phyloP scores from a whole-genome alignment of 805 yeast genomes.

The Saccharomycopsis oosterbeekiorum region DNA sequence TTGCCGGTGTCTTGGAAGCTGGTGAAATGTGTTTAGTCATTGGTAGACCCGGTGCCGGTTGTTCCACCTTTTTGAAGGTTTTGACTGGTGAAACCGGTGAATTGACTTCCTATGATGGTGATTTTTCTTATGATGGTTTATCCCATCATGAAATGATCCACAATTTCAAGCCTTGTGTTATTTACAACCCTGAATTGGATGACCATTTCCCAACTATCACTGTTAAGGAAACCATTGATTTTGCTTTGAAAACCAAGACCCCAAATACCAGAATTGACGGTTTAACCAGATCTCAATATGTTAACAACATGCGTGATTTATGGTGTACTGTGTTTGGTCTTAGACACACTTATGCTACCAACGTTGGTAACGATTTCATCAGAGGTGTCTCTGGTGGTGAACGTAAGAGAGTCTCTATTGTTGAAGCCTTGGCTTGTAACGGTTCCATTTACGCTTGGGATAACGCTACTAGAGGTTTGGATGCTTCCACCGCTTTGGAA shows the following conservation, averaged over 20 bases:
- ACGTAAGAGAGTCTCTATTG: constrained; percentile 61
- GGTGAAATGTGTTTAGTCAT: constrained; percentile 45
- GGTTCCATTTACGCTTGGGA: constrained; percentile 55
- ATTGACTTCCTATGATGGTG: constrained; percentile 41
- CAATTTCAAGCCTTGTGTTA: constrained; percentile 44
- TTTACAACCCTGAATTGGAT: constrained; percentile 56
- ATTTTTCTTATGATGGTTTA: constrained; percentile 52
- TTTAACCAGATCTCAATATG: constrained; percentile 36
- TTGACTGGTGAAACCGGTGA: constrained; percentile 35
- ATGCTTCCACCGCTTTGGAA: constrained; percentile 62
- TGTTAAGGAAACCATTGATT: constrained; percentile 60
- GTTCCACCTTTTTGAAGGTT: constrained; percentile 42
- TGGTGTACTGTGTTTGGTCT: constrained; percentile 42
- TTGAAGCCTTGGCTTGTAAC: constrained; percentile 48
- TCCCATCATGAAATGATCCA: constrained; percentile 49
- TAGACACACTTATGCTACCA: constrained; percentile 49
- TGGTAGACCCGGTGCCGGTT: constrained; percentile 56
- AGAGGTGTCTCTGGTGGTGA: constrained; percentile 71
- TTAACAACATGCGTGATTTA: constrained; percentile 30
- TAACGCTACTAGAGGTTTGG: constrained; percentile 63
- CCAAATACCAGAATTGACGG: constrained; percentile 43
- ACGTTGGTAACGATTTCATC: constrained; percentile 58
- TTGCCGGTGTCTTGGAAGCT: constrained; percentile 34
- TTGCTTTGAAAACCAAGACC: constrained; percentile 61
- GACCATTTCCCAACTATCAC: constrained; percentile 70